Evolutionary conservation across 352 stramenopile species (phyloP), one percentile per base, ranked within the genome.

Genomic region (Globisporangium yorkense): DNA sequence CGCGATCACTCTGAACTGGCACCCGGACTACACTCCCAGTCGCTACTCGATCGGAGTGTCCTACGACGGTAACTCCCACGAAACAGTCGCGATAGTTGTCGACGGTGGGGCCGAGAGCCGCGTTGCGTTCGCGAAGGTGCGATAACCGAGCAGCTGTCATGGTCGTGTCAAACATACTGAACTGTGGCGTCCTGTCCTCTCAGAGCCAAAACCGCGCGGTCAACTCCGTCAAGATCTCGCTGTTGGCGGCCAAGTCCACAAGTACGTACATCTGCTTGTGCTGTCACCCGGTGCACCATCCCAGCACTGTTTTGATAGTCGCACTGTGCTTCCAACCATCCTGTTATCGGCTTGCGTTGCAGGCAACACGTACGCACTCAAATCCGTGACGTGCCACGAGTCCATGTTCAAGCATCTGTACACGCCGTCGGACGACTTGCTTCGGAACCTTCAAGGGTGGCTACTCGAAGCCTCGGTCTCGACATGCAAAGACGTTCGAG

Each of bases 381-480:
- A 77, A 48, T 72, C 58, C n/a, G 71, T 82, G 12, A 43, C 56
- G 6, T 92, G 76, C 48, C 71, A 84, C n/a, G 75, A 91, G 62
- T 66, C 77, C 1, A 53, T 71, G 8, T 67, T 71, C 21, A 58
- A 68, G 15, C 55, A 59, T 3, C 61, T 84, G 8, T 71, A 91
- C 64, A 89, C 74, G 8, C 59, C 82, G 10, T 54, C 80, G 31
- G 67, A 70, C 39, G 61, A 59, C n/a, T 52, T 93, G 24, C 62
- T 95, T 18, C 68, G 70, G 21, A 74, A 83, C 51, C 70, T 94
- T 3, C 74, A 91, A 47, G 54, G 74, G 29, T 95, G 86, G 86
- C 64, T 95, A 1, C 56, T 88, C 18, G 54, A 77, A 41, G 81
- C 82, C 10, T 77, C 82, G 6, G 56, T 80, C 6, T 93, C 82